Evolutionary conservation across 441 rosid species (phyloP), one percentile per base, ranked within the genome.

Genomic region (Bruguiera hainesii): DNA sequence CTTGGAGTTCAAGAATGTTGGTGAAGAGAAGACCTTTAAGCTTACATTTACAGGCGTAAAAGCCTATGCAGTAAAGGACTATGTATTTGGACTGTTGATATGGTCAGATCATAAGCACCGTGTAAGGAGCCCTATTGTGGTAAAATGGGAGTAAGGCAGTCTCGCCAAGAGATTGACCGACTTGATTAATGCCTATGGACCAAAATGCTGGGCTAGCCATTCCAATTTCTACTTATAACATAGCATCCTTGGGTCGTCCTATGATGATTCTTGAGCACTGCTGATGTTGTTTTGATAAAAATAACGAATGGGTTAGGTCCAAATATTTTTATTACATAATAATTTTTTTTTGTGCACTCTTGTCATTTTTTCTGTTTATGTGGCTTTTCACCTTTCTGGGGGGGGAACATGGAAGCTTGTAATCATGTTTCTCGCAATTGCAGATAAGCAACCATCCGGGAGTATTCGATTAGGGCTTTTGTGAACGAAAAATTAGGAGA

Each of bases 101-200:
- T 89, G 99, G 98, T 78, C 67, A 16, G 89, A 88, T 76, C 64
- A 71, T 0, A 65, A 68, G 63, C 93, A 88, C 37, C 57, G 61
- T 52, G 96, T 91, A 4, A 86, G 72, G 71, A 91, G 88, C 68
- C 88, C 89, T 1, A 82, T 94, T 78, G 72, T 85, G 4, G 80
- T 91, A 59, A 78, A 78, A 49, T 91, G 92, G 97, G 75, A 76
- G 30, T 23, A 55, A 5, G 58, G 30, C 2, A 55, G 58, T 9
- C 16, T 18, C 84, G 64, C 66, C 72, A 60, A 72, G 63, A 70
- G 56, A 21, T 15, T 25, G 6, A 60, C 46, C 64, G 19, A 33
- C 35, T 64, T 28, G 53, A 29, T 64, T 58, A 55, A 42, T 42
- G 57, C 46, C 39, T 35, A 26, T 26, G 62, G 26, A 21, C 20